phyloP scores from a whole-genome alignment of 768 basidiomycete genomes.

The Collybiopsis luxurians region DNA sequence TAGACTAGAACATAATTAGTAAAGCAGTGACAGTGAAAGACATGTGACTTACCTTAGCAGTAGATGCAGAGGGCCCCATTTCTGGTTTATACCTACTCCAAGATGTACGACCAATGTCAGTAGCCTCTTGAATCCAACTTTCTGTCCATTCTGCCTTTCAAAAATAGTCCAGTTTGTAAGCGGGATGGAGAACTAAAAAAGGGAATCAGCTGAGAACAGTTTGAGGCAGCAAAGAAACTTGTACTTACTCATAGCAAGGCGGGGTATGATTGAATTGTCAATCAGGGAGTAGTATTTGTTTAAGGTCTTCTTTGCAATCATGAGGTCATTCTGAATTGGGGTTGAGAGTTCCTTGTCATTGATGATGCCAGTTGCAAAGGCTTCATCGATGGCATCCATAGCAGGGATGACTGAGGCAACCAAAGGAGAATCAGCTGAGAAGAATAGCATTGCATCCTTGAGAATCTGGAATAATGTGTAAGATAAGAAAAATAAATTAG shows the following conservation, averaged over 20 bases:
- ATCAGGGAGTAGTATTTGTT: conserved; percentile 29
- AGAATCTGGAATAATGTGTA: conserved; percentile 23
- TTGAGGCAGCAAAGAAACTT: too few relatives aligned
- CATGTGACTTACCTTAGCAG: background rate
- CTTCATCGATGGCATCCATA: conserved; percentile 32
- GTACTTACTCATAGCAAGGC: conserved; percentile 33
- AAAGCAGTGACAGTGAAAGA: background rate
- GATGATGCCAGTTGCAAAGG: conserved; percentile 5
- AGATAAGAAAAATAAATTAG: background rate
- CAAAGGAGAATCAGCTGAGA: conserved; percentile 23
- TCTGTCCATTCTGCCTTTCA: background rate
- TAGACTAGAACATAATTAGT: background rate
- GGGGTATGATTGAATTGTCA: conserved; percentile 27
- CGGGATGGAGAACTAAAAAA: background rate
- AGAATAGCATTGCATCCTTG: conserved; percentile 31
- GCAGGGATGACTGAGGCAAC: conserved; percentile 34
- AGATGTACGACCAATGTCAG: background rate
- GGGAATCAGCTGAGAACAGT: too few relatives aligned
- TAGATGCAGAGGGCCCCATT: background rate
- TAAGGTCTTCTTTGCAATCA: conserved; percentile 25
- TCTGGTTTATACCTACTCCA: background rate
- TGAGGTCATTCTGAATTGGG: conserved; percentile 21
- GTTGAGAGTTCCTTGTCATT: conserved; percentile 6
- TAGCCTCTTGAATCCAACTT: background rate
- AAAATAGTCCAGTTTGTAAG: background rate